phyloP scores from a whole-genome alignment of 306 rosid genomes.

The Dryas octopetala region DNA sequence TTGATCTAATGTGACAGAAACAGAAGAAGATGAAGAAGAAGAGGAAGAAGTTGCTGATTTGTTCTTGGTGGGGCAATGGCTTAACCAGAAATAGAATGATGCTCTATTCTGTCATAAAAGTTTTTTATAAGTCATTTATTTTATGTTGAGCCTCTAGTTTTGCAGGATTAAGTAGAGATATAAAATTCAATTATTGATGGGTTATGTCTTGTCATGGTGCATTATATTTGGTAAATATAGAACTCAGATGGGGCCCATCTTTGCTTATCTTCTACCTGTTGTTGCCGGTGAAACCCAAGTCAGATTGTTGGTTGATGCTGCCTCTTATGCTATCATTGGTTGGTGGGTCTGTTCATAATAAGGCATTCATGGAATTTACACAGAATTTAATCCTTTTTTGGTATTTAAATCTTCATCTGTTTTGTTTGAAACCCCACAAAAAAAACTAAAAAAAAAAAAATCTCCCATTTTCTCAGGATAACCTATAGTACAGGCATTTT shows the following conservation, averaged over 20 bases:
- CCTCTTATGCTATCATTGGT: slow-evolving; percentile 1
- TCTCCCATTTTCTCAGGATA: too few relatives aligned
- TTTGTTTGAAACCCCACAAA: too few relatives aligned
- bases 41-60: not conserved
- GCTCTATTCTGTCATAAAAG: not conserved
- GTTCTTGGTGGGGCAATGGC: not conserved
- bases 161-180: slow-evolving; percentile 5
- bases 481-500: too few relatives aligned
- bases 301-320: slow-evolving; percentile 16
- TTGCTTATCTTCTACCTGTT: slow-evolving; percentile 42
- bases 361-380: slow-evolving; percentile 9
- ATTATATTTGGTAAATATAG: slow-evolving; percentile 5
- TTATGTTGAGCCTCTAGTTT: not conserved
- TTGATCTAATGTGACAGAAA: slow-evolving; percentile 35
- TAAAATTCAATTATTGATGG: slow-evolving; percentile 1
- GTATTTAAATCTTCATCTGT: not conserved
- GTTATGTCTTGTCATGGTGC: slow-evolving; percentile 4
- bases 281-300: slow-evolving; percentile 36
- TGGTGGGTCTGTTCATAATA: slow-evolving; percentile 46
- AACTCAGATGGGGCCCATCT: slow-evolving; percentile 19
- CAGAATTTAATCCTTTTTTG: not conserved
- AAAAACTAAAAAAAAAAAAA: too few relatives aligned
- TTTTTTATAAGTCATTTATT: not conserved
- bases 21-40: slow-evolving; percentile 19
- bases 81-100: slow-evolving; percentile 2